Evolutionary conservation across 2,329 filamentous ascomycete species (phyloP).

Genomic region (Aspergillus brunneoviolaceus): DNA sequence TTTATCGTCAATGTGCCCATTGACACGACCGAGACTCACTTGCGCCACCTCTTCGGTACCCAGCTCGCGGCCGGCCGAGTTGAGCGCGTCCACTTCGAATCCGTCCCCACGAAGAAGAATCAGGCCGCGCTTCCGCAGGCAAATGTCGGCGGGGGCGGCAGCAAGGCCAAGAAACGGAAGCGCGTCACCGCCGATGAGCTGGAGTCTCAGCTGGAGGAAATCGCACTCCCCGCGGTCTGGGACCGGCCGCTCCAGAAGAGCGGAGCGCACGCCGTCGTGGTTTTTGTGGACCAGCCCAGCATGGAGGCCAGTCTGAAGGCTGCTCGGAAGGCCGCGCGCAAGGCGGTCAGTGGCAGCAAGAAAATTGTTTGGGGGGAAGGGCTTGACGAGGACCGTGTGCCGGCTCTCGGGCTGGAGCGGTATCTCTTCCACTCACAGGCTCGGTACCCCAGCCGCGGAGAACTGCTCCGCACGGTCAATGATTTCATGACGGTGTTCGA

Average conservation of each 20-base stretch:
- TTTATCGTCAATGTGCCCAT: conserved; percentile 89
- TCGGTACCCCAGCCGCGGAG: conserved; percentile 65
- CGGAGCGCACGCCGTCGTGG: conserved; percentile 75
- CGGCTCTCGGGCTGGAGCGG: conserved; percentile 53
- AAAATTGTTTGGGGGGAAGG: conserved; percentile 67
- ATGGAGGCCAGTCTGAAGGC: conserved; percentile 76
- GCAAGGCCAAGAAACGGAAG: conserved; percentile 56
- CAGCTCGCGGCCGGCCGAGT: conserved; percentile 77
- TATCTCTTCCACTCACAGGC: conserved; percentile 68
- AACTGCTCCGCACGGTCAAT: conserved; percentile 73
- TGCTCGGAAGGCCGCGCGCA: conserved; percentile 54
- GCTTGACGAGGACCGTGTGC: conserved; percentile 56
- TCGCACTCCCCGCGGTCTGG: conserved; percentile 70
- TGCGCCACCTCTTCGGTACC: conserved; percentile 71
- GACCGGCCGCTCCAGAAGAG: conserved; percentile 67
- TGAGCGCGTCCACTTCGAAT: conserved; percentile 74
- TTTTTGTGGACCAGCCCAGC: conserved; percentile 80
- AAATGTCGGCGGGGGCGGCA: conserved; percentile 24
- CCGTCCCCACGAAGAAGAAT: conserved; percentile 40
- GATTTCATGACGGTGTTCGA: conserved; percentile 80
- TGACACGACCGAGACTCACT: conserved; percentile 74
- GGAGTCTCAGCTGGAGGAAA: conserved; percentile 57
- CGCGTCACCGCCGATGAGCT: conserved; percentile 50
- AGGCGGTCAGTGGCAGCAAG: conserved; percentile 55
- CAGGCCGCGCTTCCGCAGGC: conserved; percentile 11